Conservation (phyloP, 2,329 filamentous ascomycete species). For the Metarhizium anisopliae region DNA sequence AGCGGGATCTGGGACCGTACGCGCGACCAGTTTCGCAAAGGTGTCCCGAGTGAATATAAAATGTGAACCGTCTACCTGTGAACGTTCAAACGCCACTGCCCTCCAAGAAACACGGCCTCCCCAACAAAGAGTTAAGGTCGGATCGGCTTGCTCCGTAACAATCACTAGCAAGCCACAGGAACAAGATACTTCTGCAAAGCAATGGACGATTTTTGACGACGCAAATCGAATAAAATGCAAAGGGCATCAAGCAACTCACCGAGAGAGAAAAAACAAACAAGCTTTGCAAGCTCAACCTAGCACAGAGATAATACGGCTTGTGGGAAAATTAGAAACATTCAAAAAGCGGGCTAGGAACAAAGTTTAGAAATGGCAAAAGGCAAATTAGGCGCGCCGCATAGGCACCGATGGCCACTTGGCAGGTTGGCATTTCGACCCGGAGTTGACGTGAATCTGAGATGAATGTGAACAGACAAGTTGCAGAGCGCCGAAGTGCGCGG, state of each 20-base stretch:
- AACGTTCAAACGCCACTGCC: neutral
- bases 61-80: neutral
- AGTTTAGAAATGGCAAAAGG: no score
- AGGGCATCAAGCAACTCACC: neutral
- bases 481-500: neutral
- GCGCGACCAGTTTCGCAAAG: neutral
- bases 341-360: no score
- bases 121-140: neutral
- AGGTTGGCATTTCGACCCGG: neutral
- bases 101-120: neutral
- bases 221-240: neutral
- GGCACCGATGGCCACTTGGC: neutral
- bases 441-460: neutral
- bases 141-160: neutral
- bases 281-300: neutral
- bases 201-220: no score
- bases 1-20: neutral
- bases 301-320: no score
- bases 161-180: no score
- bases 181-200: neutral
- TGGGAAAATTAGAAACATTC: no score
- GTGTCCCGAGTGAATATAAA: neutral
- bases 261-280: neutral
- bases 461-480: constrained; percentile 1
- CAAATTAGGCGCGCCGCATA: neutral